Conservation (phyloP, 768 basidiomycete species). For the Tylopilus balloui region DNA sequence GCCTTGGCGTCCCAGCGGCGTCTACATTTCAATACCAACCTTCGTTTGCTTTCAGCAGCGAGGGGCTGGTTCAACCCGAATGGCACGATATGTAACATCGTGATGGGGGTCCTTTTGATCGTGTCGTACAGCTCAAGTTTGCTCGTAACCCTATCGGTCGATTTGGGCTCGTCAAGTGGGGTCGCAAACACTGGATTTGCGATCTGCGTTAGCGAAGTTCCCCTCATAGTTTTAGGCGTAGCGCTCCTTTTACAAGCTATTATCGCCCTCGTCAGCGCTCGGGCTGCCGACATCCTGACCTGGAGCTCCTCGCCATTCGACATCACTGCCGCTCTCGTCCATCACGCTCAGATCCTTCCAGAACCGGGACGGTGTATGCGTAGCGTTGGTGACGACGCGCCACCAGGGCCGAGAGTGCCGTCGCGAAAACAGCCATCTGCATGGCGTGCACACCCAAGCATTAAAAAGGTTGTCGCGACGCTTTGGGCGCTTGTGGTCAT, state of each 20-base stretch:
- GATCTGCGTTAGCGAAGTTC: slow-evolving; percentile 23
- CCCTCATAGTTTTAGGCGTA: slow-evolving; percentile 27
- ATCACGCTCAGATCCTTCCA: slow-evolving; percentile 21
- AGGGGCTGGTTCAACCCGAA: slow-evolving; percentile 20
- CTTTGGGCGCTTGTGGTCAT: slow-evolving; percentile 23
- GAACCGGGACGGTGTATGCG: slow-evolving; percentile 25
- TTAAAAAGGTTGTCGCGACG: slow-evolving; percentile 20
- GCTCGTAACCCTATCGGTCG: slow-evolving; percentile 20
- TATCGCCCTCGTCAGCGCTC: slow-evolving; percentile 22
- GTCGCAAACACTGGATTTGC: not conserved
- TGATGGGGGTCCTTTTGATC: slow-evolving; percentile 28
- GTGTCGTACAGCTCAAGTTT: slow-evolving; percentile 27
- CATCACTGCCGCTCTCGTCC: slow-evolving; percentile 28
- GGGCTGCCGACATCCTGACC: slow-evolving; percentile 24
- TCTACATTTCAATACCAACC: slow-evolving; percentile 28
- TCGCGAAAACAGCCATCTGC: slow-evolving; percentile 23
- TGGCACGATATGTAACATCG: slow-evolving; percentile 17
- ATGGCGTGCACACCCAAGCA: slow-evolving; percentile 24
- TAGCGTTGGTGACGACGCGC: slow-evolving; percentile 10
- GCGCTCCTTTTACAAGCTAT: slow-evolving; percentile 21
- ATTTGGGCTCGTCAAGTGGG: slow-evolving; percentile 14
- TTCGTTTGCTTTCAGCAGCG: slow-evolving; percentile 26
- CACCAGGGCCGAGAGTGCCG: slow-evolving; percentile 13
- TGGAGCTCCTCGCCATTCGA: slow-evolving; percentile 34
- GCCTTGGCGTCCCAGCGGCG: slow-evolving; percentile 23